phyloP scores from a whole-genome alignment of 1,284 basidiomycete species.

The Abortiporus biennis region DNA sequence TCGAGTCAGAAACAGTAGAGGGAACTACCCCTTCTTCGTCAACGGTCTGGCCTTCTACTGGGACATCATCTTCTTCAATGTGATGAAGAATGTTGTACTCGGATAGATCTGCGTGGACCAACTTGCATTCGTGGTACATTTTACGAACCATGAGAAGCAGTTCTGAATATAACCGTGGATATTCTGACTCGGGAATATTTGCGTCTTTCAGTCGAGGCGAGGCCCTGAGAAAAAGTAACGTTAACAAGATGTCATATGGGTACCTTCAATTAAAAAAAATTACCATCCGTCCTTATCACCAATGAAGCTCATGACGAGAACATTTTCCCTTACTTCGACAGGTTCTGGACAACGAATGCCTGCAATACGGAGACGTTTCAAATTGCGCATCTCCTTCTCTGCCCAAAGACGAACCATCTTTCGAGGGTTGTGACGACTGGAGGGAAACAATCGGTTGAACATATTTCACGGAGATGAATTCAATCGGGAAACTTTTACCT shows the following conservation, averaged over 20 bases:
- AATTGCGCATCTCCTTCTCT: constrained; percentile 97
- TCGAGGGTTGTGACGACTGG: constrained; percentile 80
- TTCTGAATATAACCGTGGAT: constrained; percentile 72
- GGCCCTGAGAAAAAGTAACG: constrained; percentile 46
- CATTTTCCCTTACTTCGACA: constrained; percentile 92
- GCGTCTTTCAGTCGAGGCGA: constrained; percentile 92
- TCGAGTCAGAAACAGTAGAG: background rate
- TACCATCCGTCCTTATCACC: constrained; percentile 81
- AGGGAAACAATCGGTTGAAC: background rate
- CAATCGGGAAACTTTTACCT: constrained; percentile 23
- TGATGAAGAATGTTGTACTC: constrained; percentile 98
- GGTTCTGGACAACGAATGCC: constrained; percentile 87
- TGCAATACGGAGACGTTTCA: constrained; percentile 78
- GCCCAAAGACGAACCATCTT: constrained; percentile 99
- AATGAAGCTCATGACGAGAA: constrained; percentile 94
- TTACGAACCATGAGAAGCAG: constrained; percentile 76
- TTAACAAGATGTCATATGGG: background rate
- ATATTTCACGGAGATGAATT: background rate
- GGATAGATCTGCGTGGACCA: constrained; percentile 96
- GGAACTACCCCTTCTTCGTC: constrained; percentile 2
- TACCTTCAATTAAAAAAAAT: background rate
- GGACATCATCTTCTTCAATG: constrained; percentile 27
- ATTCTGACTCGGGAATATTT: constrained; percentile 46
- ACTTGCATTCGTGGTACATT: constrained; percentile 87
- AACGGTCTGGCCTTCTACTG: background rate